Percentiles rank a stretch among this genome's conserved stretches.
These are phyloP conservation scores for Globisporangium middletonii DNA, from an alignment of 352 stramenopile genomes.

Conservation along the genomic window DNA sequence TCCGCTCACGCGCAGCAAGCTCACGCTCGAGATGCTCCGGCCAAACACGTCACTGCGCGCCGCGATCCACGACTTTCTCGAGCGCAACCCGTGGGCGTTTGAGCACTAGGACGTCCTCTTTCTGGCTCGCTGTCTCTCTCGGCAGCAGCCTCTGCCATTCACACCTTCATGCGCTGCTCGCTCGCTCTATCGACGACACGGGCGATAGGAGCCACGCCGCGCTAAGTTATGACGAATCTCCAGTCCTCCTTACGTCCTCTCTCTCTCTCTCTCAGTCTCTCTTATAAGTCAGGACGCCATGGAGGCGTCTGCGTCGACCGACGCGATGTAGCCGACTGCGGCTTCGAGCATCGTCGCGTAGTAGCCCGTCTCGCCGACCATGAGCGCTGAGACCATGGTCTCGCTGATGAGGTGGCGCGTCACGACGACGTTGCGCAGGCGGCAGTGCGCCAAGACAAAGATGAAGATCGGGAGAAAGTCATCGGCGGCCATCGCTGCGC, in stretches of 20 bases:
- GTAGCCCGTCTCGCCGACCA: conserved; percentile 78
- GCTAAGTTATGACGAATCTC: too few species aligned
- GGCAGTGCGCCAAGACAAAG: conserved; percentile 46
- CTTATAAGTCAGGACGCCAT: too few species aligned
- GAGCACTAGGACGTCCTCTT: conserved; percentile 29
- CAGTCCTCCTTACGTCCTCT: too few species aligned
- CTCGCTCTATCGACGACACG: too few species aligned
- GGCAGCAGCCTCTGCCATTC: too few species aligned
- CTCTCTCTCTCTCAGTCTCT: too few species aligned
- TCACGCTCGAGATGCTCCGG: conserved; percentile 67
- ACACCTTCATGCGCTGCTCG: too few species aligned
- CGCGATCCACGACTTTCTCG: conserved; percentile 69
- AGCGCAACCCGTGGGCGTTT: conserved; percentile 73
- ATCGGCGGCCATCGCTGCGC: conserved; percentile 47
- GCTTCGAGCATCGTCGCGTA: conserved; percentile 80
- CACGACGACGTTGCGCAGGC: conserved; percentile 52
- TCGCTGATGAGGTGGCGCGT: conserved; percentile 65
- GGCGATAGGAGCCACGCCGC: too few species aligned
- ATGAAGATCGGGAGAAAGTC: conserved; percentile 84
- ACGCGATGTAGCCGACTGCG: conserved; percentile 60
- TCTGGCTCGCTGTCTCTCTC: too few species aligned
- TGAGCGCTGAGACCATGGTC: conserved; percentile 65
- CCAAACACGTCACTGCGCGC: conserved; percentile 60
- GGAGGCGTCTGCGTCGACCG: conserved; percentile 12
- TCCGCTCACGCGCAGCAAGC: conserved; percentile 54